Evolutionary conservation across 2,329 filamentous ascomycete genomes (phyloP).

Genomic region (Fusarium stilboides): DNA sequence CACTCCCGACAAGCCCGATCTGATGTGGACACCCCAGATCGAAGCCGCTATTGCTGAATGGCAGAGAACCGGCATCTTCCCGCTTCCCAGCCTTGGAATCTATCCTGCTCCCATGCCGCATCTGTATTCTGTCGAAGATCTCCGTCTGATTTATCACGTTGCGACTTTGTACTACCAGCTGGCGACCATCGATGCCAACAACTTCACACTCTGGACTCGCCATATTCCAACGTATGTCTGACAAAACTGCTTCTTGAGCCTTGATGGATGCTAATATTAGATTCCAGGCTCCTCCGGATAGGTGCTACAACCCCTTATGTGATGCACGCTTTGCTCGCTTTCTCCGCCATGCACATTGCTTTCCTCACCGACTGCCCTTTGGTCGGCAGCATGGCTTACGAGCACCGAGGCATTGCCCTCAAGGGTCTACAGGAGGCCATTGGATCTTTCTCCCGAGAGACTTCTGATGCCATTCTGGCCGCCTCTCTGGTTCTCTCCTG

Average conservation of each 20-base stretch:
- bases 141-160: conserved; percentile 92
- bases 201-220: conserved; percentile 92
- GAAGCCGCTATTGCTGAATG: conserved; percentile 86
- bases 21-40: conserved; percentile 90
- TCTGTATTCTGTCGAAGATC: conserved; percentile 80
- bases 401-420: conserved; percentile 88
- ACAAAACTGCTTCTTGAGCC: conserved; percentile 1
- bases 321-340: conserved; percentile 92
- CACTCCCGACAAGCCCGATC: conserved; percentile 74
- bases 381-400: conserved; percentile 89
- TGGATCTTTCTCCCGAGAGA: conserved; percentile 84
- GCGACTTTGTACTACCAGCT: conserved; percentile 89
- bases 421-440: conserved; percentile 92
- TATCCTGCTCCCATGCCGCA: conserved; percentile 82
- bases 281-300: conserved; percentile 72
- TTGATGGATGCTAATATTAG: conserved; percentile 31
- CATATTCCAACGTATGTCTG: conserved; percentile 88
- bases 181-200: conserved; percentile 80
- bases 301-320: conserved; percentile 88
- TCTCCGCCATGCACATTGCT: conserved; percentile 95
- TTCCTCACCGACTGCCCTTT: conserved; percentile 89
- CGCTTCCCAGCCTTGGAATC: conserved; percentile 85
- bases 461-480: conserved; percentile 91
- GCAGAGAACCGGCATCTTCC: conserved; percentile 87
- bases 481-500: conserved; percentile 93